Base-by-base conservation (phyloP, 352 stramenopile genomes). In the Thalassiosira pacifica region DNA sequence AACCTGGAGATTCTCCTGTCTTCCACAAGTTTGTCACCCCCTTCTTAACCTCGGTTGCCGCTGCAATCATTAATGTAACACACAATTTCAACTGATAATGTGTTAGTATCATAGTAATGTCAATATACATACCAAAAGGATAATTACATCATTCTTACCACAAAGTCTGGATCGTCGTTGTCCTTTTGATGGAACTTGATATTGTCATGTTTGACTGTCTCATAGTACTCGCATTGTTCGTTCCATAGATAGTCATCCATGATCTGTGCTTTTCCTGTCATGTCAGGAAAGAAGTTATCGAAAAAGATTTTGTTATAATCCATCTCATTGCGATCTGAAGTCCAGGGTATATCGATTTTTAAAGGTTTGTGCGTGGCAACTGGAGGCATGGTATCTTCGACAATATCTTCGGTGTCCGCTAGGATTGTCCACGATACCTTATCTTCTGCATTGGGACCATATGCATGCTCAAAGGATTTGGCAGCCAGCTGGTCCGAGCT, bases 261-360 rank as follows among this genome's bases (percentile, higher is more conserved):
- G 1, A 59, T 31, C 11, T 19, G 13, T 34, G 64, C 32, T 31
- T 60, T 72, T 3, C 64, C 64, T 24, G n/a, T 32, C 0, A 72
- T 8, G 37, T 31, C n/a, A n/a, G 64, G 64, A 11, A 72, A 72
- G 37, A 72, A 72, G n/a, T 72, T 18, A n/a, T 72, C 64, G 32
- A 72, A 72, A 18, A 72, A 34, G 18, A 34, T 34, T 0, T 19
- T 19, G 24, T 60, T 60, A 22, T 72, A 72, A n/a, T 72, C 37
- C 57, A 60, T 24, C 26, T 60, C n/a, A n/a, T n/a, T n/a, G n/a
- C n/a, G n/a, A n/a, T n/a, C n/a, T n/a, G n/a, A n/a, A n/a, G n/a
- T n/a, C n/a, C n/a, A n/a, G n/a, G n/a, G n/a, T n/a, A n/a, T n/a
- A n/a, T n/a, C n/a, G n/a, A n/a, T n/a, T n/a, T n/a, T n/a, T n/a